Evolutionary conservation across 352 stramenopile genomes (phyloP).

Genomic region (Sclerospora graminicola): DNA sequence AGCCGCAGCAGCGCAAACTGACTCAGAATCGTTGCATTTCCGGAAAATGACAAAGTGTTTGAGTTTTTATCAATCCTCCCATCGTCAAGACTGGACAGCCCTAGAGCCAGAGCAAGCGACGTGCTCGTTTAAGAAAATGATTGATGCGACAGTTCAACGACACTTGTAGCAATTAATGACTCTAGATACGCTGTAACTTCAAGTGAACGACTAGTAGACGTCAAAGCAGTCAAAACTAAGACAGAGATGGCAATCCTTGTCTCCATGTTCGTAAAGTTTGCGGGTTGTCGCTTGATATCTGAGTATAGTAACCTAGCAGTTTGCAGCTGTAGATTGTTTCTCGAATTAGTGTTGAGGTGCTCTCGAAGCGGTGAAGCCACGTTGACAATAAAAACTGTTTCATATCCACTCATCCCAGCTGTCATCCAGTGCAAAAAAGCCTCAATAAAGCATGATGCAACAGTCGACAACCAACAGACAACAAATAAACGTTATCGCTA

Average conservation of each 20-base stretch:
- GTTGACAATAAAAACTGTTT: conserved; percentile 24
- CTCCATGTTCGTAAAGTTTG: neutral
- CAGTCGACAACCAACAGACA: no score
- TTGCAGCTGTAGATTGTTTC: conserved; percentile 2
- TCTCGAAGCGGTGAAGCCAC: conserved; percentile 13
- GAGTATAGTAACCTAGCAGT: conserved; percentile 11
- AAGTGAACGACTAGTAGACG: neutral
- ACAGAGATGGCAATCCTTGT: conserved; percentile 8
- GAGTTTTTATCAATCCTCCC: neutral
- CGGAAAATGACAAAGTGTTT: neutral
- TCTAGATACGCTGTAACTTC: no score
- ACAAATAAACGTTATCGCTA: no score
- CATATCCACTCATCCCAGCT: no score
- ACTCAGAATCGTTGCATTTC: no score
- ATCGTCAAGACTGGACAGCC: conserved; percentile 15
- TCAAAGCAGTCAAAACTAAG: conserved; percentile 16
- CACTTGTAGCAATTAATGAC: no score
- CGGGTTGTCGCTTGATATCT: conserved; percentile 1
- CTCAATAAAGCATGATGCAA: conserved; percentile 4
- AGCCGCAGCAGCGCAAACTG: no score
- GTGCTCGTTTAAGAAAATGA: no score
- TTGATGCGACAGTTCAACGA: no score
- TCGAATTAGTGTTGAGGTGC: no score
- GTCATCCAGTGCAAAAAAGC: no score
- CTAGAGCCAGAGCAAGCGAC: no score